Percentiles rank a stretch among this genome's conserved stretches.
Conservation (phyloP, 805 yeast species). For the Yarrowia porcina region DNA sequence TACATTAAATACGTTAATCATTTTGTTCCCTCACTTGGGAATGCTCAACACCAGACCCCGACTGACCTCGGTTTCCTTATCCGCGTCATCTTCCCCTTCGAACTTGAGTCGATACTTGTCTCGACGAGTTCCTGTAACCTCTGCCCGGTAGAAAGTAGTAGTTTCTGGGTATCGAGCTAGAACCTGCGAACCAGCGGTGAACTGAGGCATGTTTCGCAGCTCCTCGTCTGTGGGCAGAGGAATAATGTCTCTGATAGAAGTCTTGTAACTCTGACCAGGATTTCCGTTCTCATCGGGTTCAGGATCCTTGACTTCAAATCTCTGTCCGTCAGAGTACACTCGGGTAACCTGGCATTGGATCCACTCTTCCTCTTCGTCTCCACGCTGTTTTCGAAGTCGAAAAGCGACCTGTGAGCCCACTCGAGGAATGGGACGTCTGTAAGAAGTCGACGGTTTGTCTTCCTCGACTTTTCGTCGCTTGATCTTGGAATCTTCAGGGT, state of each 20-base stretch:
- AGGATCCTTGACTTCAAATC: constrained; percentile 92
- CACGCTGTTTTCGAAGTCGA: constrained; percentile 46
- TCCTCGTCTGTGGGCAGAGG: constrained; percentile 51
- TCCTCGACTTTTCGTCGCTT: constrained; percentile 20
- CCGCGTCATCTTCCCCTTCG: constrained; percentile 96
- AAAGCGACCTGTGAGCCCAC: constrained; percentile 87
- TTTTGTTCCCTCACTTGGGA: constrained; percentile 28
- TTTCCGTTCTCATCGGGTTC: constrained; percentile 94
- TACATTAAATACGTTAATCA: constrained; percentile 18
- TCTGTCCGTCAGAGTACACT: constrained; percentile 68
- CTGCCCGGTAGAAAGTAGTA: constrained; percentile 93
- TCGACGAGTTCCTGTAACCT: constrained; percentile 71
- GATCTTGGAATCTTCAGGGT: constrained; percentile 6
- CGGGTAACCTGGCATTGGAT: constrained; percentile 87
- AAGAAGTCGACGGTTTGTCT: not conserved
- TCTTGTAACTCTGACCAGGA: constrained; percentile 80
- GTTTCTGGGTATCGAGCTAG: constrained; percentile 96
- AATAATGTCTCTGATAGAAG: constrained; percentile 77
- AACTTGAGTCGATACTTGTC: constrained; percentile 76
- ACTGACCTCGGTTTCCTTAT: constrained; percentile 90
- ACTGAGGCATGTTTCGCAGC: constrained; percentile 40
- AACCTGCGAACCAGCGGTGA: constrained; percentile 76
- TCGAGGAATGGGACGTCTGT: not conserved
- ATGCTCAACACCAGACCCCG: constrained; percentile 65
- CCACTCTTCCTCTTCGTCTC: constrained; percentile 82